Conservation (phyloP, 352 stramenopile genomes). For the Halophytophthora batemanensis region DNA sequence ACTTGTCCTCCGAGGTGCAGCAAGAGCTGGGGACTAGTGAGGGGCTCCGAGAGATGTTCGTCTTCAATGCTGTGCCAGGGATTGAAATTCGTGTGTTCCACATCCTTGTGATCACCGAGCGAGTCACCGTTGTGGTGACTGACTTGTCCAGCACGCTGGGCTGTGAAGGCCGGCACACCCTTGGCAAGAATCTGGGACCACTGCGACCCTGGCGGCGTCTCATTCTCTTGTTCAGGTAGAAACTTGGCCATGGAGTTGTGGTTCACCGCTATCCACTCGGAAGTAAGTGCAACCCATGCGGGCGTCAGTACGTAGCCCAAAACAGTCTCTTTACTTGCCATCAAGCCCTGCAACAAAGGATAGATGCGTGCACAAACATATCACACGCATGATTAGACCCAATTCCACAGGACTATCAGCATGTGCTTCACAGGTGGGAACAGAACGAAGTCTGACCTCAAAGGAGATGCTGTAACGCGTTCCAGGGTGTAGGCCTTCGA, state of each 20-base stretch:
- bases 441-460: slow-evolving; percentile 28
- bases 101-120: slow-evolving; percentile 34
- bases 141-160: slow-evolving; percentile 25
- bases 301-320: slow-evolving; percentile 42
- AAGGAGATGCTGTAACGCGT: slow-evolving; percentile 58
- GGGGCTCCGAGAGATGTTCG: slow-evolving; percentile 48
- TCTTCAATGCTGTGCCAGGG: slow-evolving; percentile 63
- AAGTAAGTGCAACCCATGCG: slow-evolving; percentile 25
- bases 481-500: slow-evolving; percentile 50
- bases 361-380: not conserved
- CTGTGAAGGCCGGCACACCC: slow-evolving; percentile 35
- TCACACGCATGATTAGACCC: not conserved
- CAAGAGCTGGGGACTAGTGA: slow-evolving; percentile 43
- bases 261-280: slow-evolving; percentile 57
- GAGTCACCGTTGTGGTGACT: slow-evolving; percentile 36
- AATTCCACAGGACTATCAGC: too few species aligned
- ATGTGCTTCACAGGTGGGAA: not conserved
- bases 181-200: slow-evolving; percentile 42
- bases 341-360: slow-evolving; percentile 31
- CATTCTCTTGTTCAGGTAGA: not conserved
- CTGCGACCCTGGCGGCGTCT: slow-evolving; percentile 11
- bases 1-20: slow-evolving; percentile 66
- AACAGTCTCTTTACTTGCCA: slow-evolving; percentile 15
- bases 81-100: slow-evolving; percentile 39
- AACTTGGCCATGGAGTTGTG: slow-evolving; percentile 36